Percentiles rank a stretch among this genome's conserved stretches.
Conservation (phyloP, 2,329 filamentous ascomycete species). For the Aspergillus oerlinghausenensis region DNA sequence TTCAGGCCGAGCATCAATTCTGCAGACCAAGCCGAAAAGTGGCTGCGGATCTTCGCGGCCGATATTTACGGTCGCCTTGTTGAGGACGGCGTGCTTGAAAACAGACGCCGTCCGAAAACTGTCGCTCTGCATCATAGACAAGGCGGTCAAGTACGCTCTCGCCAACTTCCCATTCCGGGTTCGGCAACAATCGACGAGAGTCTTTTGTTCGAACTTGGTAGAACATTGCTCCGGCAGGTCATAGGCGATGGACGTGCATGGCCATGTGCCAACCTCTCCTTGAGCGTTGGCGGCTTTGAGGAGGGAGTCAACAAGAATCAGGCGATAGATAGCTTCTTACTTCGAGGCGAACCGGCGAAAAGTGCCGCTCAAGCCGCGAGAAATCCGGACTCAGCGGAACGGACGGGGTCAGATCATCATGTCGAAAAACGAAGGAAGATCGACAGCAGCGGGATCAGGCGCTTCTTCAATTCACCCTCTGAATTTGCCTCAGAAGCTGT, state of each 20-base stretch:
- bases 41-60: constrained; percentile 85
- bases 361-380: constrained; percentile 30
- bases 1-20: constrained; percentile 80
- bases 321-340: constrained; percentile 80
- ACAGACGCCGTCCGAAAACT: constrained; percentile 78
- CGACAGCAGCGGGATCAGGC: constrained; percentile 51
- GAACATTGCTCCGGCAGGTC: constrained; percentile 71
- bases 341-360: constrained; percentile 59
- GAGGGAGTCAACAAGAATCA: constrained; percentile 78
- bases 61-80: constrained; percentile 88
- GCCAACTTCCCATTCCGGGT: constrained; percentile 69
- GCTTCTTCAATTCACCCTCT: constrained; percentile 51
- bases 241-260: constrained; percentile 73
- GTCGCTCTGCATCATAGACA: constrained; percentile 81
- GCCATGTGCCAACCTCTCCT: constrained; percentile 86
- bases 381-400: constrained; percentile 11
- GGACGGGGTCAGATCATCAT: constrained; percentile 12
- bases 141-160: constrained; percentile 67
- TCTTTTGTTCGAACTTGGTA: constrained; percentile 69
- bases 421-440: constrained; percentile 43
- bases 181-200: constrained; percentile 69
- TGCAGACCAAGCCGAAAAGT: constrained; percentile 71
- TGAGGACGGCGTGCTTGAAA: constrained; percentile 84
- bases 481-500: constrained; percentile 7
- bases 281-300: constrained; percentile 89